Evolutionary conservation across 1,139 yeast genomes (phyloP).

Genomic region (Debaryomyces subglobosus): DNA sequence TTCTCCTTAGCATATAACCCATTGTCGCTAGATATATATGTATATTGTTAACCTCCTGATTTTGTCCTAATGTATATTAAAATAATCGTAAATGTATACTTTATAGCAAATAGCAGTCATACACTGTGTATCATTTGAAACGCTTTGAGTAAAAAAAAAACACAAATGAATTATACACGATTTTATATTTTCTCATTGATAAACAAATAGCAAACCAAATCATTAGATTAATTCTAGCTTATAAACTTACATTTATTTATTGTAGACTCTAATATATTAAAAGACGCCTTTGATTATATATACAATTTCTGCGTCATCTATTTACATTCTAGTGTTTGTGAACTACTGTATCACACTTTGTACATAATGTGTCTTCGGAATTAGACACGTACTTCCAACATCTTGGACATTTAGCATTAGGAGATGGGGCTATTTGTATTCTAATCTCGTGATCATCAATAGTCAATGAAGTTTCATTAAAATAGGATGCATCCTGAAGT

Average conservation of each 20-base stretch:
- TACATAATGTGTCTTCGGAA: constrained; percentile 58
- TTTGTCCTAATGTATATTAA: background rate
- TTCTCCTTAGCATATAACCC: constrained; percentile 11
- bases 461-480: constrained; percentile 13
- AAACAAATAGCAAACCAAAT: background rate
- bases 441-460: constrained; percentile 31
- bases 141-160: background rate
- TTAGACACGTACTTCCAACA: constrained; percentile 84
- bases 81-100: background rate
- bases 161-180: background rate
- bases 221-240: background rate
- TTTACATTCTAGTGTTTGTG: constrained; percentile 9
- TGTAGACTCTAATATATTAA: background rate
- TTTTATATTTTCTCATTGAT: background rate
- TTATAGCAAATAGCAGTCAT: background rate
- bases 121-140: background rate
- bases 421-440: constrained; percentile 48
- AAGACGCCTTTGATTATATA: background rate
- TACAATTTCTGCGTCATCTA: constrained; percentile 4
- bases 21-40: background rate
- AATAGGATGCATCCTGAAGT: background rate
- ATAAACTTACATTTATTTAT: background rate
- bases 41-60: background rate
- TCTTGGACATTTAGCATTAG: constrained; percentile 74
- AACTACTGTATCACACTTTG: constrained; percentile 57